These are phyloP conservation scores for Haplosporangium sp. DNA, from an alignment of 371 early-diverging fungal genomes.

Conservation along the genomic window DNA sequence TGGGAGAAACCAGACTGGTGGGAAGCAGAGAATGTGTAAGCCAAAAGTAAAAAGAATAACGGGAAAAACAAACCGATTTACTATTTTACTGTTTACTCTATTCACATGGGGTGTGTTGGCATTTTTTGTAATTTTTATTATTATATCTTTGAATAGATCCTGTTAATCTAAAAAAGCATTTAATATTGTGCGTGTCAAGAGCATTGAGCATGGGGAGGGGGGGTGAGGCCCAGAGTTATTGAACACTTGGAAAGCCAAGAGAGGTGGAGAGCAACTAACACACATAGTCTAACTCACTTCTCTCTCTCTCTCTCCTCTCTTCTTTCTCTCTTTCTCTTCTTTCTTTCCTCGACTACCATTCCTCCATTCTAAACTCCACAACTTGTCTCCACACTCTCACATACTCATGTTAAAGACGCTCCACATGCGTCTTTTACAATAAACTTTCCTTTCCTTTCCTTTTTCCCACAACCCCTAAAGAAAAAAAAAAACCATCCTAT, in stretches of 20 bases:
- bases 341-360: neutral
- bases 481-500: neutral
- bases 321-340: neutral
- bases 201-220: constrained; percentile 1
- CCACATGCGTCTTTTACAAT: neutral
- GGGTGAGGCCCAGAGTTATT: neutral
- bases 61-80: too few relatives aligned
- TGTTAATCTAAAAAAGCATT: too few relatives aligned
- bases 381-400: constrained; percentile 7
- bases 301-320: neutral
- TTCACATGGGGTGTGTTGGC: too few relatives aligned
- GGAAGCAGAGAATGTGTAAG: too few relatives aligned
- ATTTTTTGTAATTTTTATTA: too few relatives aligned
- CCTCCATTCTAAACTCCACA: neutral
- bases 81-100: too few relatives aligned
- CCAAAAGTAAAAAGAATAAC: too few relatives aligned
- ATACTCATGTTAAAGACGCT: neutral
- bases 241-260: neutral
- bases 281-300: neutral
- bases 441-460: neutral
- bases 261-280: neutral
- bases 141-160: too few relatives aligned
- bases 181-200: neutral
- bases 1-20: too few relatives aligned
- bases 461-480: neutral